These are phyloP conservation scores for Serpula lacrymans DNA, from an alignment of 768 basidiomycete species.

Conservation along the genomic window DNA sequence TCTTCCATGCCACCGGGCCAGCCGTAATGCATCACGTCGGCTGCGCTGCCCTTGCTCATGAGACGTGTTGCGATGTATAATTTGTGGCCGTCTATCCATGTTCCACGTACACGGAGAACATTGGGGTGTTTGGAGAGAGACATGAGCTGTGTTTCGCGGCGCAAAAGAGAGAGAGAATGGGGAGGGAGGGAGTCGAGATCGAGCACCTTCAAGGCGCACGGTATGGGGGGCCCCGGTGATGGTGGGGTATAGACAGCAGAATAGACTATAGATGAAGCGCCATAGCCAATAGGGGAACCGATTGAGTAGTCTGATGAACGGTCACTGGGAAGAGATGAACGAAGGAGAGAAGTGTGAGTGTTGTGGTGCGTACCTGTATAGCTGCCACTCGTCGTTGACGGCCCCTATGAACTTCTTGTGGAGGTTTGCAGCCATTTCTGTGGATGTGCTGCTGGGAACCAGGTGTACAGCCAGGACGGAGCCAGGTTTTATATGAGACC, in stretches of 20 bases:
- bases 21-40: slow-evolving; percentile 79
- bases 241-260: slow-evolving; percentile 60
- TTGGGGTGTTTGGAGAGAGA: slow-evolving; percentile 92
- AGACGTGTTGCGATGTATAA: slow-evolving; percentile 84
- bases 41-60: slow-evolving; percentile 86
- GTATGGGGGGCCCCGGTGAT: slow-evolving; percentile 36
- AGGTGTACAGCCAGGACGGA: background rate
- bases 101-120: slow-evolving; percentile 85
- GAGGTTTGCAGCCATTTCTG: slow-evolving; percentile 15
- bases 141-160: slow-evolving; percentile 89
- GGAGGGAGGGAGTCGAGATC: slow-evolving; percentile 80
- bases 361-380: slow-evolving; percentile 58
- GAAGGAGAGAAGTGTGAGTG: background rate
- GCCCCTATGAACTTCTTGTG: slow-evolving; percentile 63
- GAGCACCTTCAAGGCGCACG: slow-evolving; percentile 86
- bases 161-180: slow-evolving; percentile 65
- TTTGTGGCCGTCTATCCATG: slow-evolving; percentile 83
- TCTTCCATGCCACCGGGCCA: slow-evolving; percentile 92
- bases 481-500: background rate
- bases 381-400: slow-evolving; percentile 79
- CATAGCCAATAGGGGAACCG: slow-evolving; percentile 81
- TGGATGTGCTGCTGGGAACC: background rate
- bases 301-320: slow-evolving; percentile 67
- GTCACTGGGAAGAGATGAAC: slow-evolving; percentile 44
- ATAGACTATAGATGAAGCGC: slow-evolving; percentile 90